Evolutionary conservation across 139 green algal species (phyloP).

Genomic region (Asterochloris sp.): DNA sequence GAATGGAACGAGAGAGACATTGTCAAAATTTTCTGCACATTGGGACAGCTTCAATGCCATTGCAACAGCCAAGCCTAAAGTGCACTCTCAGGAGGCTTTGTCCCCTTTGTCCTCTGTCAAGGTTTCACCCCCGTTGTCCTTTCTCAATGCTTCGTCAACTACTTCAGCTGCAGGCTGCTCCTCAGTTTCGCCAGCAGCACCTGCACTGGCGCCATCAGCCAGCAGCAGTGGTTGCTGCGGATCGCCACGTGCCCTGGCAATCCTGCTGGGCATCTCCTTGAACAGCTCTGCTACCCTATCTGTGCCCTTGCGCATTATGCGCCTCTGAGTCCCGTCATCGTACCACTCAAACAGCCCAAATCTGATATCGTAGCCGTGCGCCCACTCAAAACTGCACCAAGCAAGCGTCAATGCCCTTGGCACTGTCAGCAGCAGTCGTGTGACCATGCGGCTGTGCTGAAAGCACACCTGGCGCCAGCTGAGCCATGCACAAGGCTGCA

Average conservation of each 20-base stretch:
- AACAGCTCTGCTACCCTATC: not conserved
- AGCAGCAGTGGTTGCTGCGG: no score
- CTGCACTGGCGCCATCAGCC: no score
- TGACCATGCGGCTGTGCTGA: no score
- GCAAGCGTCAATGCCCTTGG: no score
- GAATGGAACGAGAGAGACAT: no score
- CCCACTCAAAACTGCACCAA: conserved; percentile 45
- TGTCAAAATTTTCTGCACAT: no score
- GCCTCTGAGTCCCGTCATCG: conserved; percentile 21
- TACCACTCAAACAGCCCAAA: conserved; percentile 70
- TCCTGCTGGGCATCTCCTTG: not conserved
- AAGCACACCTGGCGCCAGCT: no score
- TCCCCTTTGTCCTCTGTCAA: not conserved
- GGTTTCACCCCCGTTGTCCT: not conserved
- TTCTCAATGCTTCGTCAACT: not conserved
- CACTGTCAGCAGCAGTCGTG: no score
- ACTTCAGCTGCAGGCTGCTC: no score
- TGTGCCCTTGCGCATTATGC: not conserved
- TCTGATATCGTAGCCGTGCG: conserved; percentile 54
- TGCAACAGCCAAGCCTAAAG: not conserved
- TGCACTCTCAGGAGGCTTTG: not conserved
- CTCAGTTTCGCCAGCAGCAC: no score
- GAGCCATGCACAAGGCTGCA: no score
- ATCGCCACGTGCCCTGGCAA: not conserved
- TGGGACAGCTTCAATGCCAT: no score